A percentile compares a stretch with the other conserved stretches of the same genome.
Evolutionary conservation across 2,329 filamentous ascomycete species (phyloP).

Genomic region (Sclerotiophoma versabilis): DNA sequence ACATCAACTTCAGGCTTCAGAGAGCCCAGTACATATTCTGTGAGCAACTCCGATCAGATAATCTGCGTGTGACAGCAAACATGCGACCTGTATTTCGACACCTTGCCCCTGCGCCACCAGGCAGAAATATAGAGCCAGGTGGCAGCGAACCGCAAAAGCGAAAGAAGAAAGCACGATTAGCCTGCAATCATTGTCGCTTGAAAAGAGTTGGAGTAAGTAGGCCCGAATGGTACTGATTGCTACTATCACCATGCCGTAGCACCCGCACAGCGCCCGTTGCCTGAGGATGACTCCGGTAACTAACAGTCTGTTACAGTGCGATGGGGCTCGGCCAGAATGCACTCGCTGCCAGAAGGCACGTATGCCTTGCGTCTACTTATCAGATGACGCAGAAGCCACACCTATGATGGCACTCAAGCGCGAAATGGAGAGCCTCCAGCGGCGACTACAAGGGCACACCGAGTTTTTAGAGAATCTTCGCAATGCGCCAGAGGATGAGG

Average conservation of each 20-base stretch:
- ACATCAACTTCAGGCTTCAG: not conserved
- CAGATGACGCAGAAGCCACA: constrained; percentile 15
- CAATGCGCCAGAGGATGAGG: constrained; percentile 11
- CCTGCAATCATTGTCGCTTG: constrained; percentile 15
- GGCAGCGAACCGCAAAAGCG: constrained; percentile 4
- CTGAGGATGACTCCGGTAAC: not conserved
- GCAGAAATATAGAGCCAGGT: not conserved
- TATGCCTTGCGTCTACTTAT: constrained; percentile 12
- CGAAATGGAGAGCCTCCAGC: constrained; percentile 9
- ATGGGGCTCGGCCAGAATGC: constrained; percentile 8
- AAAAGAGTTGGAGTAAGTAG: constrained; percentile 14
- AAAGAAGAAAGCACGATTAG: constrained; percentile 17
- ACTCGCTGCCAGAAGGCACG: not conserved
- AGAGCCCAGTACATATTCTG: not conserved
- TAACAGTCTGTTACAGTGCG: constrained; percentile 11
- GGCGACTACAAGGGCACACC: constrained; percentile 7
- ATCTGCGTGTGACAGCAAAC: not conserved
- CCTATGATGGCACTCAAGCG: constrained; percentile 16
- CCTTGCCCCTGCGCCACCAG: constrained; percentile 12
- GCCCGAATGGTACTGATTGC: not conserved
- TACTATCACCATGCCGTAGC: not conserved
- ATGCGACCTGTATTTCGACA: constrained; percentile 11
- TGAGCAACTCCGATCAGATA: not conserved
- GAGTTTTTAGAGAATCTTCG: constrained; percentile 6
- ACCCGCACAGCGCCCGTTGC: not conserved